Conservation (phyloP, 1,284 basidiomycete species). For the Ceratobasidium papillatum region DNA sequence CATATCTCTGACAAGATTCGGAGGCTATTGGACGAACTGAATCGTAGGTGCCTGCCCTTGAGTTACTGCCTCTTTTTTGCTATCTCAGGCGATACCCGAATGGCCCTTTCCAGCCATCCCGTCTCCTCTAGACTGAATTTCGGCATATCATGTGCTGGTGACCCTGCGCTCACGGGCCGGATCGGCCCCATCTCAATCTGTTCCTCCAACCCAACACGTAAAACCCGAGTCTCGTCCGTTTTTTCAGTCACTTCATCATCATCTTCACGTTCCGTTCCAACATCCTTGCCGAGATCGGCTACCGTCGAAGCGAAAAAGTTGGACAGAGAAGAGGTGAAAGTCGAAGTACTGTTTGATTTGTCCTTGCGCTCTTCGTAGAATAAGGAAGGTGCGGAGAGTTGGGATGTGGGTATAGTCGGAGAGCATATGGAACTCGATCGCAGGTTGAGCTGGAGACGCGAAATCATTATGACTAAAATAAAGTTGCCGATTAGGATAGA, state of each 20-base stretch:
- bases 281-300: slow-evolving; percentile 17
- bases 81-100: neutral
- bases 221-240: neutral
- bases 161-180: neutral
- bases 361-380: neutral
- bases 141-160: neutral
- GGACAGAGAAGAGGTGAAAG: slow-evolving; percentile 13
- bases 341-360: neutral
- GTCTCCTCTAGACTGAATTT: neutral
- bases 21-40: neutral
- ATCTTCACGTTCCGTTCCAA: neutral
- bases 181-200: slow-evolving; percentile 18
- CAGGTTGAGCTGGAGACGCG: slow-evolving; percentile 36
- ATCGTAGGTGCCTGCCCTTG: neutral
- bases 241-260: neutral
- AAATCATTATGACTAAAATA: slow-evolving; percentile 32
- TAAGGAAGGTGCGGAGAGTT: neutral
- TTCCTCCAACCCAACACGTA: neutral
- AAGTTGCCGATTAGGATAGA: neutral
- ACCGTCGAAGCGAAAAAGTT: slow-evolving; percentile 21
- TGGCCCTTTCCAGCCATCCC: neutral
- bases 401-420: neutral
- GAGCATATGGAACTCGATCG: slow-evolving; percentile 21
- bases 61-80: neutral
- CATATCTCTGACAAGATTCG: no score